A percentile compares a stretch with the other conserved stretches of the same genome.
Conservation (phyloP, 2,329 filamentous ascomycete genomes). For the Triangularia setosa region DNA sequence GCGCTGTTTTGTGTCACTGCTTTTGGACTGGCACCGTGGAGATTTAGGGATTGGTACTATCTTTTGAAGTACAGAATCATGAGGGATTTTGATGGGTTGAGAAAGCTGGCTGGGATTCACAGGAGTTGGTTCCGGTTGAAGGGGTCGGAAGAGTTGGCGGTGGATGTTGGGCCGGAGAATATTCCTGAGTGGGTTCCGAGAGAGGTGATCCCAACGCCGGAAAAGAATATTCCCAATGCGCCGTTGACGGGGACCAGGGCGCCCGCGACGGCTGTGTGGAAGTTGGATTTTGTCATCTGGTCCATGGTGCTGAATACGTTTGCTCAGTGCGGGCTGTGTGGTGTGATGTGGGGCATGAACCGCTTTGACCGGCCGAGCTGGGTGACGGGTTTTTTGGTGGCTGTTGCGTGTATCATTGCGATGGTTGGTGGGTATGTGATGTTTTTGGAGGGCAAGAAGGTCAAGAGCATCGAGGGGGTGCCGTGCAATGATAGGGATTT, state of each 20-base stretch:
- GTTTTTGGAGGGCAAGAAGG: conserved; percentile 66
- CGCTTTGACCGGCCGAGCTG: conserved; percentile 70
- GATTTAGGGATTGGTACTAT: conserved; percentile 75
- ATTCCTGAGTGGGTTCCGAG: conserved; percentile 39
- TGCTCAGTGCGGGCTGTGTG: conserved; percentile 67
- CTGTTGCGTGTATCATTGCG: conserved; percentile 65
- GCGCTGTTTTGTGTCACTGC: conserved; percentile 83
- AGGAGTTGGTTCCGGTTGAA: conserved; percentile 70
- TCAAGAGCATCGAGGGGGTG: conserved; percentile 70
- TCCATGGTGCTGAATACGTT: conserved; percentile 75
- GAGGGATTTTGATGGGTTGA: conserved; percentile 53
- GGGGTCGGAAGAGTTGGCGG: conserved; percentile 58
- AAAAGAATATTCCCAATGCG: conserved; percentile 57
- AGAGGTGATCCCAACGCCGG: conserved; percentile 58
- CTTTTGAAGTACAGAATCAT: conserved; percentile 60
- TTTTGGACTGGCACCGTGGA: conserved; percentile 80
- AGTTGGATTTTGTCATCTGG: conserved; percentile 76
- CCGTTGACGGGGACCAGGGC: conserved; percentile 71
- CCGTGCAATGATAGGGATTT: conserved; percentile 55
- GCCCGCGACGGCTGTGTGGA: conserved; percentile 65
- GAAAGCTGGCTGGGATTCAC: conserved; percentile 70
- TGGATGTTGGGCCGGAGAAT: conserved; percentile 50
- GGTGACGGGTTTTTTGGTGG: conserved; percentile 77
- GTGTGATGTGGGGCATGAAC: conserved; percentile 80
- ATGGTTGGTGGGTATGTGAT: conserved; percentile 65